phyloP scores from a whole-genome alignment of 495 filamentous ascomycete species.

The Ascodesmis nigricans region DNA sequence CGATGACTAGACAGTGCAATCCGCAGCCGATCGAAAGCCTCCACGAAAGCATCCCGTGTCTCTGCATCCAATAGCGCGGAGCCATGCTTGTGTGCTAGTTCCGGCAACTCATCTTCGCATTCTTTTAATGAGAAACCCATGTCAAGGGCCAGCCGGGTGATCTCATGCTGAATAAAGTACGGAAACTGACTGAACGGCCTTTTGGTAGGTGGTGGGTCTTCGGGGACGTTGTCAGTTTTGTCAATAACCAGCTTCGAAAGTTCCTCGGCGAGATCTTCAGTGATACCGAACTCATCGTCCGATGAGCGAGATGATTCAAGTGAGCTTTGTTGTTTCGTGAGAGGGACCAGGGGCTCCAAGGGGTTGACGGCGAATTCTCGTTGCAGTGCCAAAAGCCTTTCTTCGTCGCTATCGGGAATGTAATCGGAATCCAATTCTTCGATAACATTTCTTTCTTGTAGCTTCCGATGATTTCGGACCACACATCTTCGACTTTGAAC shows the following conservation, averaged over 20 bases:
- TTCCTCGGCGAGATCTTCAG: not conserved
- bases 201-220: too few species aligned
- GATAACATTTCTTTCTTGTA: too few species aligned
- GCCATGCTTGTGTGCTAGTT: constrained; percentile 1
- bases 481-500: too few species aligned
- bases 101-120: not conserved
- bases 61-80: constrained; percentile 11
- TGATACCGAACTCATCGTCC: not conserved
- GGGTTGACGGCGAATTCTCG: not conserved
- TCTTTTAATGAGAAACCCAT: constrained; percentile 1
- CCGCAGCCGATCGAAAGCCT: constrained; percentile 5
- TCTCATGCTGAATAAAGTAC: constrained; percentile 1
- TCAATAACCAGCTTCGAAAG: not conserved
- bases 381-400: not conserved
- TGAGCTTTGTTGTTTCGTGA: not conserved
- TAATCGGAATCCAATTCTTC: too few species aligned
- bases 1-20: constrained; percentile 1
- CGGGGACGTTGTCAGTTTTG: not conserved
- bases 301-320: not conserved
- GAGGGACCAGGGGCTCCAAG: not conserved
- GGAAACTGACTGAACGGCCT: not conserved
- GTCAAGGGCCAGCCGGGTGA: not conserved
- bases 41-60: constrained; percentile 9
- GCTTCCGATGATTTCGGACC: too few species aligned
- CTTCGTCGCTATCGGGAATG: not conserved